Percentiles rank a stretch among this genome's conserved stretches.
These are phyloP conservation scores for Nakazawaea ishiwadae DNA, from an alignment of 805 yeast genomes.

Conservation along the genomic window DNA sequence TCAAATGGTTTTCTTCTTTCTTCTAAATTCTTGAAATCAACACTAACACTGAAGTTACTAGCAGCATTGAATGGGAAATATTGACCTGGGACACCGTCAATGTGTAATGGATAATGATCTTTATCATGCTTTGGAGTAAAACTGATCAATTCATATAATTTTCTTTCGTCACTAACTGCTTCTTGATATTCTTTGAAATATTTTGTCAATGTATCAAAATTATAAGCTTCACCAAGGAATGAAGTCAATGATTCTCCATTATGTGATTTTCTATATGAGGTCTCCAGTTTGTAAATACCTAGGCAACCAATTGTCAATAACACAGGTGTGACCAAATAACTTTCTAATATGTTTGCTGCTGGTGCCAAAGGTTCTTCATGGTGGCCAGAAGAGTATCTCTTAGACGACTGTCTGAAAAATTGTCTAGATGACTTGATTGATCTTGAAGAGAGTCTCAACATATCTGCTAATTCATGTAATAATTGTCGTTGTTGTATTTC, in stretches of 20 bases:
- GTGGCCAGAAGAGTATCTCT: conserved; percentile 13
- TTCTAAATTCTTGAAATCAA: conserved; percentile 22
- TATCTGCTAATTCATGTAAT: not conserved
- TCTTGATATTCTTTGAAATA: conserved; percentile 1
- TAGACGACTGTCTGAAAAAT: conserved; percentile 4
- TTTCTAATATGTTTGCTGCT: conserved; percentile 25
- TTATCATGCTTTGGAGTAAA: conserved; percentile 13
- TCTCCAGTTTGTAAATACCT: conserved; percentile 44
- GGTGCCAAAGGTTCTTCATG: conserved; percentile 21
- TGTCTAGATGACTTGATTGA: conserved; percentile 1
- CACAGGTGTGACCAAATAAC: conserved; percentile 18
- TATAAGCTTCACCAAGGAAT: not conserved
- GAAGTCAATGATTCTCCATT: conserved; percentile 21
- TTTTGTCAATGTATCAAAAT: not conserved
- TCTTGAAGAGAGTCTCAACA: conserved; percentile 7
- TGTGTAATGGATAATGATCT: conserved; percentile 13
- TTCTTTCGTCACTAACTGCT: conserved; percentile 1
- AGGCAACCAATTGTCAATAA: conserved; percentile 24
- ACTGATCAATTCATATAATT: conserved; percentile 9
- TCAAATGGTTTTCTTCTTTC: conserved; percentile 26
- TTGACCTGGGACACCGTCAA: conserved; percentile 25
- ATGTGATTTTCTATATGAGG: conserved; percentile 43
- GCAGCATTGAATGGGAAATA: conserved; percentile 22
- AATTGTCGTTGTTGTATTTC: not conserved
- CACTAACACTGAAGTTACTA: conserved; percentile 22